Base-by-base conservation (phyloP, 139 green algal genomes). In the Asterochloris erici region DNA sequence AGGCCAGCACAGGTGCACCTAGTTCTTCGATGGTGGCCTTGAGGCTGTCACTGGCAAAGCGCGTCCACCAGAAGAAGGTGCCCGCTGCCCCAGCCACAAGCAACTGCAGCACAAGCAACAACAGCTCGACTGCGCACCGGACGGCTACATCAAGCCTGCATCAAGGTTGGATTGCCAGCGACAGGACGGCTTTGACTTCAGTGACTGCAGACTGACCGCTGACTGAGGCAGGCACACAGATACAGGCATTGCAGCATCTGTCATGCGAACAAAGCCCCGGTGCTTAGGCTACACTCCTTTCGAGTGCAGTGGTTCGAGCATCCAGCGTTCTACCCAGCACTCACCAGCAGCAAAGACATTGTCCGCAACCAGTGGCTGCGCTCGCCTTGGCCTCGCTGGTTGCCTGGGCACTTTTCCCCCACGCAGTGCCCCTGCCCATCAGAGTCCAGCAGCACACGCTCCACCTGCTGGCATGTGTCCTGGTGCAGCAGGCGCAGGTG, bases 381-480 rank as follows among this genome's bases (percentile, higher is more conserved):
- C 28, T 63, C 29, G 29, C 68, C 68, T 60, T 73, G 64, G 24
- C 68, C 13, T 63, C 17, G 12, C 60, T 24, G 69, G 28, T 23
- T 21, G 61, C 63, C 71, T 77, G 71, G n/a, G n/a, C 38, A 77
- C 1, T 54, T 21, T 1, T 23, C 71, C 24, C 90, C 84, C 19
- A 68, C 29, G 75, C 69, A 73, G 19, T 69, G 76, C 27, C 89
- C 91, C 79, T 86, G 84, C 23, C 93, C 92, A 64, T 95, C 90
- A 12, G 93, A 94, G 85, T 96, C 92, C 12, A 79, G 38, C 60
- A 95, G 93, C 73, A 95, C 62, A 0, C 14, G 38, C 4, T 84
- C 78, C 0, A 91, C 27, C 26, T 83, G 82, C 0, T 54, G 70
- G 85, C 93, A 96, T 62, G 80, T 70, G 85, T 96, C 91, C 9